Conservation (phyloP, 2,329 filamentous ascomycete species). For the Bipolaris zeicola region DNA sequence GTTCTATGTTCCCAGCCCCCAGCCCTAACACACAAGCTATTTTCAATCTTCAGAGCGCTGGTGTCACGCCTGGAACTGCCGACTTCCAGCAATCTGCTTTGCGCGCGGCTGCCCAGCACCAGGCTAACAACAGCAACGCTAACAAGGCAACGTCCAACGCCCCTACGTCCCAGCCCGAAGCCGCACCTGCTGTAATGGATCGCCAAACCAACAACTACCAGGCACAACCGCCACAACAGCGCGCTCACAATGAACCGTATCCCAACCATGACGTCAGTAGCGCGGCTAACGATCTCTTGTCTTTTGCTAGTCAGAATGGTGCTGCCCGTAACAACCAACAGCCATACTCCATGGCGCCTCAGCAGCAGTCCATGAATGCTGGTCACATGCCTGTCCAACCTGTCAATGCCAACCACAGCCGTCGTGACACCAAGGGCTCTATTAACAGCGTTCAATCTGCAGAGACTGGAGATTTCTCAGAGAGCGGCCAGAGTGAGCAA, state of each 20-base stretch:
- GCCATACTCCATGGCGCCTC: conserved; percentile 53
- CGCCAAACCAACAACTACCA: conserved; percentile 63
- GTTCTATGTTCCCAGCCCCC: conserved; percentile 94
- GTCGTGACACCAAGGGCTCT: conserved; percentile 55
- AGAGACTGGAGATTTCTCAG: conserved; percentile 69
- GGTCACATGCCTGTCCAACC: conserved; percentile 55
- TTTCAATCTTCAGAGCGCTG: conserved; percentile 78
- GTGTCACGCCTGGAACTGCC: conserved; percentile 84
- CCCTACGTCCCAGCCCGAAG: conserved; percentile 53
- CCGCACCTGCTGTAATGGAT: conserved; percentile 53
- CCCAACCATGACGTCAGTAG: conserved; percentile 90
- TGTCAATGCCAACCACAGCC: conserved; percentile 59
- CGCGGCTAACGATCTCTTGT: conserved; percentile 90
- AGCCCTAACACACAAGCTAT: conserved; percentile 86
- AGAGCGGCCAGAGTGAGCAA: conserved; percentile 69
- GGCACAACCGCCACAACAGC: conserved; percentile 45
- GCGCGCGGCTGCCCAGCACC: conserved; percentile 66
- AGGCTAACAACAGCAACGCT: conserved; percentile 33
- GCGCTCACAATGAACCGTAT: conserved; percentile 66
- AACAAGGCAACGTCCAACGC: conserved; percentile 49
- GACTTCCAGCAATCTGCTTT: conserved; percentile 95
- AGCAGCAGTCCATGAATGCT: conserved; percentile 47
- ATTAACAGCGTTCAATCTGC: conserved; percentile 64
- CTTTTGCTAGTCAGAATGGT: conserved; percentile 75
- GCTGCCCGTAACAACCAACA: conserved; percentile 61